Conservation (phyloP, 2,329 filamentous ascomycete genomes). For the Colletotrichum shisoi region DNA sequence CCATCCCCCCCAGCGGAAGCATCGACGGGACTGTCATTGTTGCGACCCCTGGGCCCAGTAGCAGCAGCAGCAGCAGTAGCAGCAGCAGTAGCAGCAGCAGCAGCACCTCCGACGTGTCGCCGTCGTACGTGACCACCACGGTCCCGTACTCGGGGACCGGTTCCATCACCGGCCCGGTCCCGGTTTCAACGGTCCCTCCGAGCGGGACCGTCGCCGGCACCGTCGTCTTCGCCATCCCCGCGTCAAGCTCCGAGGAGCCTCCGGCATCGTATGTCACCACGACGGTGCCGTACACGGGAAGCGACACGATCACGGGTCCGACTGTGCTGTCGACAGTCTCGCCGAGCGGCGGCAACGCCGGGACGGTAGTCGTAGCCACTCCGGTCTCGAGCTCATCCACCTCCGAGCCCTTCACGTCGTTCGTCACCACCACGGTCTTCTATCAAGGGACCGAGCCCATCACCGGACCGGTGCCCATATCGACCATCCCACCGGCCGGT, state of each 20-base stretch:
- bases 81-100: background rate
- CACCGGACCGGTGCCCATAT: background rate
- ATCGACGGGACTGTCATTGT: conserved; percentile 5
- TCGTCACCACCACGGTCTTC: conserved; percentile 10
- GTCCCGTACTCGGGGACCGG: conserved; percentile 16
- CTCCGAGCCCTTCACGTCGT: background rate
- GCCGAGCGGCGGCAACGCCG: background rate
- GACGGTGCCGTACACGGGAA: conserved; percentile 11
- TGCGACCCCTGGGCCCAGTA: background rate
- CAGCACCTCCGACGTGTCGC: background rate
- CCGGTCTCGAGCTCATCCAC: background rate
- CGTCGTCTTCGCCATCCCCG: background rate
- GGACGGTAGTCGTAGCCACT: conserved; percentile 14
- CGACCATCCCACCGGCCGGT: background rate
- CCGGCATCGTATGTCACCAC: conserved; percentile 8
- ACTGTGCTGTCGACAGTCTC: background rate
- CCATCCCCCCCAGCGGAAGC: background rate
- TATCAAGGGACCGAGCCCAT: conserved; percentile 1
- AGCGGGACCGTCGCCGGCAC: conserved; percentile 30
- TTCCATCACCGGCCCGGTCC: background rate
- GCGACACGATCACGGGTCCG: background rate
- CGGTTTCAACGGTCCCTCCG: conserved; percentile 21
- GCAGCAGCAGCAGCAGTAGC: background rate
- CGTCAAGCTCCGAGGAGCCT: background rate
- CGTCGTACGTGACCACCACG: conserved; percentile 13